Percentiles rank a stretch among this genome's conserved stretches.
Evolutionary conservation across 495 filamentous ascomycete genomes (phyloP).

Genomic region (Chaetomium fimeti): DNA sequence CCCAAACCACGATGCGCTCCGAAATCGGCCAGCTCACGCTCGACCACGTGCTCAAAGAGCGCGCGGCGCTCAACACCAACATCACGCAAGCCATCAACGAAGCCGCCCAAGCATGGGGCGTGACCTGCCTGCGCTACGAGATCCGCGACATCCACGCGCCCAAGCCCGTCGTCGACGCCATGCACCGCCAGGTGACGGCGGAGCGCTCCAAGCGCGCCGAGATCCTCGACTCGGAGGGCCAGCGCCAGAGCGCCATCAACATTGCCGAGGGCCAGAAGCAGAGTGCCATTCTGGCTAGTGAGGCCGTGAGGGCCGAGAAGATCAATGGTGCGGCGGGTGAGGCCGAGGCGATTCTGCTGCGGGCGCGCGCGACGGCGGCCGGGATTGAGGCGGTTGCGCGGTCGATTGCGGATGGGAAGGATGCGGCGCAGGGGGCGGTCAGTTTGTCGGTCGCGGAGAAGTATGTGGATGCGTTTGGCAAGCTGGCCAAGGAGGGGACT

Average conservation of each 20-base stretch:
- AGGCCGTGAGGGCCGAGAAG: slow-evolving; percentile 84
- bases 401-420: slow-evolving; percentile 66
- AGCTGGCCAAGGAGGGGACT: slow-evolving; percentile 89
- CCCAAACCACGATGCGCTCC: slow-evolving; percentile 97
- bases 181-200: slow-evolving; percentile 97
- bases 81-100: slow-evolving; percentile 98
- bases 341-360: slow-evolving; percentile 85
- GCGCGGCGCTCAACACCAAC: slow-evolving; percentile 90
- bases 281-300: slow-evolving; percentile 89
- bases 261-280: slow-evolving; percentile 97
- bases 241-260: slow-evolving; percentile 95
- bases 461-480: slow-evolving; percentile 93
- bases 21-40: slow-evolving; percentile 96
- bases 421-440: slow-evolving; percentile 75
- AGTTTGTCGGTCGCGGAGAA: slow-evolving; percentile 91
- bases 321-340: slow-evolving; percentile 91
- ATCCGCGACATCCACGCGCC: slow-evolving; percentile 98
- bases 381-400: slow-evolving; percentile 84
- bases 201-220: slow-evolving; percentile 96
- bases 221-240: slow-evolving; percentile 93
- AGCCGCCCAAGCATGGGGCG: slow-evolving; percentile 93
- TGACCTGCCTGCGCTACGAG: slow-evolving; percentile 93
- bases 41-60: slow-evolving; percentile 96
- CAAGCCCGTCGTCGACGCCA: slow-evolving; percentile 85
- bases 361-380: slow-evolving; percentile 78